Conservation (phyloP, 2,329 filamentous ascomycete genomes). For the Pseudogymnoascus destructans region DNA sequence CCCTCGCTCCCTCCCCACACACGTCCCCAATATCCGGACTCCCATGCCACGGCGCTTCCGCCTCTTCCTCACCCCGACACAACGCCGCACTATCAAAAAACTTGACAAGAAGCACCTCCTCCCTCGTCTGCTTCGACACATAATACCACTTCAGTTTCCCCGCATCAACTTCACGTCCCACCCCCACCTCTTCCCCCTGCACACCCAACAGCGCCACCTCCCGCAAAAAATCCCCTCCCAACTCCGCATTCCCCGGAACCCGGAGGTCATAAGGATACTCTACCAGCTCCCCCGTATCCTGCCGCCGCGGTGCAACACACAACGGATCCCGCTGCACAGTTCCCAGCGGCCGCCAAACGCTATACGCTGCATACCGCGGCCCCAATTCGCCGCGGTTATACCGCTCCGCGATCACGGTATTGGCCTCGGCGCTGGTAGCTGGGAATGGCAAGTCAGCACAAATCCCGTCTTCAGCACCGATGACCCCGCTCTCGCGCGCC, state of each 20-base stretch:
- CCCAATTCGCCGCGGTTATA: not conserved
- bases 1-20: not conserved
- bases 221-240: conserved; percentile 6
- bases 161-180: not conserved
- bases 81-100: conserved; percentile 9
- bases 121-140: conserved; percentile 4
- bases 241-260: not conserved
- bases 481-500: not conserved
- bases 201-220: conserved; percentile 6
- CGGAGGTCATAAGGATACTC: not conserved
- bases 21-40: not conserved
- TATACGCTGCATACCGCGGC: not conserved
- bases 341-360: not conserved
- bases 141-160: not conserved
- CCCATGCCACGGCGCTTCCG: not conserved
- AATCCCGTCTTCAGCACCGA: not conserved
- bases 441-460: not conserved
- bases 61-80: not conserved
- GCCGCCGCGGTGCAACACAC: not conserved
- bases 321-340: not conserved
- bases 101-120: conserved; percentile 4
- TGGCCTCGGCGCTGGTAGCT: not conserved
- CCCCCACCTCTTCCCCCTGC: not conserved
- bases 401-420: not conserved
- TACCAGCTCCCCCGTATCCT: not conserved